These are phyloP conservation scores for Cornus suecica DNA, from an alignment of 148 eudicot species.

Conservation along the genomic window DNA sequence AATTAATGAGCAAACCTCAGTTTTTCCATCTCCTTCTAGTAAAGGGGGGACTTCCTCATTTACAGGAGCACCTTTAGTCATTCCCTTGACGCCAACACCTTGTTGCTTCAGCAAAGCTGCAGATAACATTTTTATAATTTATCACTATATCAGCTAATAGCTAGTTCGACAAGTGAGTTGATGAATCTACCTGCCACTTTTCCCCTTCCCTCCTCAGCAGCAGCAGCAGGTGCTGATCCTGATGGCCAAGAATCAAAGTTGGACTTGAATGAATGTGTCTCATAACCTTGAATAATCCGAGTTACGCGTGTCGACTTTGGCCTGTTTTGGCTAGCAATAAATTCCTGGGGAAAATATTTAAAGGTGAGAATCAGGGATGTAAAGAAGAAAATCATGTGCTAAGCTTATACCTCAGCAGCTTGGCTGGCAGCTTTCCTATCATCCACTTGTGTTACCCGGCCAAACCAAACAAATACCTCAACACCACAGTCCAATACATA, in stretches of 20 bases:
- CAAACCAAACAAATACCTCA: constrained; percentile 93
- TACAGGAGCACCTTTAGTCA: constrained; percentile 68
- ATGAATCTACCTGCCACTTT: constrained; percentile 78
- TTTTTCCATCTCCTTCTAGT: constrained; percentile 88
- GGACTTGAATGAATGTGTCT: constrained; percentile 82
- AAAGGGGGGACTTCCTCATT: constrained; percentile 94
- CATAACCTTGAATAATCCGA: constrained; percentile 90
- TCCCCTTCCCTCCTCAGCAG: constrained; percentile 91
- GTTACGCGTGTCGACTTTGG: constrained; percentile 87
- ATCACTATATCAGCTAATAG: not conserved
- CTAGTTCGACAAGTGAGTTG: constrained; percentile 1
- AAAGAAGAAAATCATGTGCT: not conserved
- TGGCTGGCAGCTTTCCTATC: constrained; percentile 82
- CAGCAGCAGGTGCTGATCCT: constrained; percentile 65
- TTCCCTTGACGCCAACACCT: constrained; percentile 80
- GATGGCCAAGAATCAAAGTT: constrained; percentile 94
- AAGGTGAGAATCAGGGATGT: not conserved
- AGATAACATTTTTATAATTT: constrained; percentile 1
- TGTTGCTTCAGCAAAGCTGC: constrained; percentile 99
- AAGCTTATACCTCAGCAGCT: constrained; percentile 56
- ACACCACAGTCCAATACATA: constrained; percentile 89
- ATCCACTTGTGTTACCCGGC: constrained; percentile 90
- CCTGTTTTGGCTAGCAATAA: constrained; percentile 64
- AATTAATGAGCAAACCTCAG: constrained; percentile 50
- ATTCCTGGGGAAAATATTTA: constrained; percentile 25